A percentile compares a stretch with the other conserved stretches of the same genome.
Evolutionary conservation across 2,329 filamentous ascomycete genomes (phyloP).

Genomic region (Cucurbitaria berberidis): DNA sequence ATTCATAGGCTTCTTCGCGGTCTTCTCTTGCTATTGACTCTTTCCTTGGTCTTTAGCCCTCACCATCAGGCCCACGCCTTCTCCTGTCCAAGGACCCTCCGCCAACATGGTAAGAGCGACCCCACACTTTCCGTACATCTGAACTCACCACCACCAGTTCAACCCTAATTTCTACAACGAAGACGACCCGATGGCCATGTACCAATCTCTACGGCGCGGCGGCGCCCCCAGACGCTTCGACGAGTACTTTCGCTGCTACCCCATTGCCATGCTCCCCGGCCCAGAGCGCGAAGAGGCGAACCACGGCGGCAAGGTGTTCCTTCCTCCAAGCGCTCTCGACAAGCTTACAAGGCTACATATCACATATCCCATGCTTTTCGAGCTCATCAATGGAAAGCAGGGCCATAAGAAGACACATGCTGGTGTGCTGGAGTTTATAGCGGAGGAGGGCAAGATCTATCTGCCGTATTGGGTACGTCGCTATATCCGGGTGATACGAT

Average conservation of each 20-base stretch:
- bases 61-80: neutral
- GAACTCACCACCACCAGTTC: slow-evolving; percentile 41
- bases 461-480: slow-evolving; percentile 84
- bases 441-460: slow-evolving; percentile 95
- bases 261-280: slow-evolving; percentile 90
- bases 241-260: slow-evolving; percentile 98
- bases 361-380: slow-evolving; percentile 96
- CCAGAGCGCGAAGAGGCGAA: slow-evolving; percentile 88
- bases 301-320: slow-evolving; percentile 95
- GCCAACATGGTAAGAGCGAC: slow-evolving; percentile 41
- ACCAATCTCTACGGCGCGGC: slow-evolving; percentile 60
- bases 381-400: slow-evolving; percentile 91
- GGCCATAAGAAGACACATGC: slow-evolving; percentile 86
- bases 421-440: slow-evolving; percentile 95
- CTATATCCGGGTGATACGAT: neutral
- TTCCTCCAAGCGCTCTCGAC: slow-evolving; percentile 94
- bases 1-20: neutral
- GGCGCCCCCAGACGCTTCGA: slow-evolving; percentile 79
- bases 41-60: neutral
- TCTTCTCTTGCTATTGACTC: neutral
- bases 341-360: slow-evolving; percentile 96
- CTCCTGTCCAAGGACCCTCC: neutral
- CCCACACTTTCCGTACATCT: slow-evolving; percentile 20
- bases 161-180: slow-evolving; percentile 58
- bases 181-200: slow-evolving; percentile 61